Evolutionary conservation across 1,284 basidiomycete species (phyloP).

Genomic region (Irpex lacteus): DNA sequence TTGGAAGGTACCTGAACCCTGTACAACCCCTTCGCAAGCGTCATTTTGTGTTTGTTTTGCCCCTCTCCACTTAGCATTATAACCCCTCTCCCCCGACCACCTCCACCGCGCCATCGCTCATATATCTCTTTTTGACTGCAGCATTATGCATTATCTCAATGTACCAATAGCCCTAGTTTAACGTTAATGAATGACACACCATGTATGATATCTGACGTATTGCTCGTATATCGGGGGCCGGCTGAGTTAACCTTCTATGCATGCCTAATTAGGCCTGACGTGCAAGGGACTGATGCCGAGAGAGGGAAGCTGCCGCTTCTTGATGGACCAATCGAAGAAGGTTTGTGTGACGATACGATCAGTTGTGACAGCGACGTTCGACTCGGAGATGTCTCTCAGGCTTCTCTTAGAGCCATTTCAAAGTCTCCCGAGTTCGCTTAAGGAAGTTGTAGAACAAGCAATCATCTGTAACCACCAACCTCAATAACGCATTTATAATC

Average conservation of each 20-base stretch:
- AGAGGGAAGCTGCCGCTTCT: no score
- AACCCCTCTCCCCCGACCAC: constrained; percentile 1
- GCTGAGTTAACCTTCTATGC: no score
- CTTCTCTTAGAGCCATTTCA: not conserved
- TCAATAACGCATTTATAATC: not conserved
- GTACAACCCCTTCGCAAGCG: not conserved
- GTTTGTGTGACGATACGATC: not conserved
- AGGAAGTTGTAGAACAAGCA: not conserved
- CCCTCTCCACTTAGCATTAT: constrained; percentile 17
- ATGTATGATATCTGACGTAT: not conserved
- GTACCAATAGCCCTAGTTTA: constrained; percentile 27
- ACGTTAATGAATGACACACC: not conserved
- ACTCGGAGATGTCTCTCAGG: no score
- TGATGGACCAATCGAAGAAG: not conserved
- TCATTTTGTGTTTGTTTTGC: constrained; percentile 16
- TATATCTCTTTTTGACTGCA: constrained; percentile 28
- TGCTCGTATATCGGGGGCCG: no score
- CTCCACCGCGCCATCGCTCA: constrained; percentile 25
- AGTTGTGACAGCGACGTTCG: not conserved
- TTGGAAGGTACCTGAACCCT: no score
- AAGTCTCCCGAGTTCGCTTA: not conserved
- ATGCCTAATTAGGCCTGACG: no score
- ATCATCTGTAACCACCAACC: not conserved
- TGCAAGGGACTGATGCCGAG: no score
- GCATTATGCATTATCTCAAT: constrained; percentile 23